Base-by-base conservation (phyloP, 2,329 filamentous ascomycete genomes). In the Rugonectria rugulosa region DNA sequence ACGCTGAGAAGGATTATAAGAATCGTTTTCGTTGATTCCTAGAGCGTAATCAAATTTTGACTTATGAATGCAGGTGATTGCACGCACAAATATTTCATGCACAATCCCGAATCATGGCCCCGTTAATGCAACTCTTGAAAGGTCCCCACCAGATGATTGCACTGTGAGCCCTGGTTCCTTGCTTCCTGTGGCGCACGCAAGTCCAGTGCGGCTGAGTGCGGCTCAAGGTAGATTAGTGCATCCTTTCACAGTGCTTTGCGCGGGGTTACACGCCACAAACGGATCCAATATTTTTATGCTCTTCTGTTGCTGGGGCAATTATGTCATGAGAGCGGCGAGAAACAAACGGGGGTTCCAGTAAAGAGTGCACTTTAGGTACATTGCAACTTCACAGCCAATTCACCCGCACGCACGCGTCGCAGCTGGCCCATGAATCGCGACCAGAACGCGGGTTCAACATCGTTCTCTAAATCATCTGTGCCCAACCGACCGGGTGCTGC, bases 241-340 rank as follows among this genome's bases (percentile, higher is more conserved):
- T 34, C 19, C 34, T 45, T 19, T 46, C 48, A 65, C 63, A 61
- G 62, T 64, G 53, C 54, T 62, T 63, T 58, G 62, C 56, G 53
- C 60, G 57, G 53, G 36, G 42, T 42, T 54, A 32, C 50, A 34
- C 56, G 49, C 49, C 32, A 36, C 38, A 10, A n/a, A n/a, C n/a
- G n/a, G 26, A 11, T 5, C 15, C 14, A 15, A 19, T 29, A 15
- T 42, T 42, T 42, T 42, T 38, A 20, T 32, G n/a, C n/a, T n/a
- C n/a, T n/a, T n/a, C n/a, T 26, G 65, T 67, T 67, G 65, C 65
- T 52, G 53, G 63, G 65, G 65, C 61, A 63, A 67, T 64, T 63
- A 64, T 67, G 63, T 63, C 65, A 63, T 67, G 45, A 42, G n/a
- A 20, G 43, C 42, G 27, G 42, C 36, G 48, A 47, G 37, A 55